These are phyloP conservation scores for Agaricus subrufescens DNA, from an alignment of 768 basidiomycete species.

Conservation along the genomic window DNA sequence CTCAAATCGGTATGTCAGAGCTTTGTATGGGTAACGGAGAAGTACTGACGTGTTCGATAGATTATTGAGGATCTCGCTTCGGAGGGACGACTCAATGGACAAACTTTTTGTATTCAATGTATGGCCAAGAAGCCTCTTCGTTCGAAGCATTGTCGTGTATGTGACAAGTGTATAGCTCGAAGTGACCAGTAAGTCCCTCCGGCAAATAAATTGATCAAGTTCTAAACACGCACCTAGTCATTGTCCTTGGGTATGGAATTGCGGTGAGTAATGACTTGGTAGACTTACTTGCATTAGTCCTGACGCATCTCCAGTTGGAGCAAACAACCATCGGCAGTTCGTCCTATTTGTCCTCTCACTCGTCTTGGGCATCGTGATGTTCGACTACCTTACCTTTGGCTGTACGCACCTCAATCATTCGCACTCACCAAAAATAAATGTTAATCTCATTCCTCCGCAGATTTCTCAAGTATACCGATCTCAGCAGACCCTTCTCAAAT, in stretches of 20 bases:
- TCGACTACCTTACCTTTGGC: constrained; percentile 79
- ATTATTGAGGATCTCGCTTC: constrained; percentile 89
- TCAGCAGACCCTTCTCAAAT: constrained; percentile 32
- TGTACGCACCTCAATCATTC: constrained; percentile 47
- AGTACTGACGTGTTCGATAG: constrained; percentile 30
- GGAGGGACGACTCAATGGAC: constrained; percentile 86
- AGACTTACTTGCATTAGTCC: background rate
- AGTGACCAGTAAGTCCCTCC: constrained; percentile 79
- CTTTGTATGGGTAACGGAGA: background rate
- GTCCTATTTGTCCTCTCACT: constrained; percentile 86
- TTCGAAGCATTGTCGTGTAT: constrained; percentile 92
- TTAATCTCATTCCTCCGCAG: constrained; percentile 25
- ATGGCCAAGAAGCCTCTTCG: constrained; percentile 92
- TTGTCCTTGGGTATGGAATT: constrained; percentile 99
- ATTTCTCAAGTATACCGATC: constrained; percentile 45
- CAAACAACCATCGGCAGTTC: constrained; percentile 94
- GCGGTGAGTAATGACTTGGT: constrained; percentile 49
- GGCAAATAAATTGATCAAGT: background rate
- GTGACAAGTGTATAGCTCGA: constrained; percentile 84
- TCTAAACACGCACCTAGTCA: constrained; percentile 48
- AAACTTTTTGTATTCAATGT: constrained; percentile 94
- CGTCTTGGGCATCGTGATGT: constrained; percentile 72
- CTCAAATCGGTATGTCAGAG: constrained; percentile 67
- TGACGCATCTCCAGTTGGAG: constrained; percentile 58
- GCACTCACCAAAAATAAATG: background rate